Conservation (phyloP, 306 rosid species). For the apple (Malus domestica) region ASM211411v1 NC_041804.1:25196501-25197000, state of each 20-base stretch:
- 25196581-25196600: constrained; percentile 99
- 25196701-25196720: neutral
- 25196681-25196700: neutral
- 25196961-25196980: neutral
- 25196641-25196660: constrained; percentile 95
- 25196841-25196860: constrained; percentile 99
- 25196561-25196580: constrained; percentile 99
- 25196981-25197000: neutral
- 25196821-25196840: constrained; percentile 78
- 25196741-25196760: neutral
- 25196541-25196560: constrained; percentile 92
- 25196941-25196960: neutral
- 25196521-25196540: constrained; percentile 92
- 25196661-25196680: neutral
- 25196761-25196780: constrained; percentile 19
- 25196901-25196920: constrained; percentile 1
- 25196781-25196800: neutral
- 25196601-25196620: constrained; percentile 84
- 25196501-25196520: constrained; percentile 98
- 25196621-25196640: constrained; percentile 99
- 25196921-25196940: neutral
- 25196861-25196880: constrained; percentile 83
- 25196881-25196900: constrained; percentile 81
- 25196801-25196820: constrained; percentile 7
- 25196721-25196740: neutral